Evolutionary conservation across 192 early-diverging fungal genomes (phyloP).

Genomic region (Linnemannia elongata): DNA sequence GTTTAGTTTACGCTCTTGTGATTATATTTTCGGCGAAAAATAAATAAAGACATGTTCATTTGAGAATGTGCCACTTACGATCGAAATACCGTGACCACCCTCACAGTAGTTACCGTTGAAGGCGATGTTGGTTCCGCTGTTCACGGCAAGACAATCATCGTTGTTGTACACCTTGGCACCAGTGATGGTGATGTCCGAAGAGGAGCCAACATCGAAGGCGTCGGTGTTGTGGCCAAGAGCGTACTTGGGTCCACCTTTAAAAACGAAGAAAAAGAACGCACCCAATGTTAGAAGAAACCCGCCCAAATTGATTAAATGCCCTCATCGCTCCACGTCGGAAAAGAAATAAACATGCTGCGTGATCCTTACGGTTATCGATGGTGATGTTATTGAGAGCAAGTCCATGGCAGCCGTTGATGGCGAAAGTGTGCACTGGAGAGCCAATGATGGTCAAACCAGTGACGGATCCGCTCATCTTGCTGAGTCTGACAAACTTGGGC

Average conservation of each 20-base stretch:
- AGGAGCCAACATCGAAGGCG: slow-evolving; percentile 51
- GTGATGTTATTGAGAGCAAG: slow-evolving; percentile 47
- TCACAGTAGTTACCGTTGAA: slow-evolving; percentile 57
- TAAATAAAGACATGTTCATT: not conserved
- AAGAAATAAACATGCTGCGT: slow-evolving; percentile 10
- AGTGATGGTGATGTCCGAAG: slow-evolving; percentile 48
- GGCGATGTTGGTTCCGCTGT: slow-evolving; percentile 60
- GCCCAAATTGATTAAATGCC: not conserved
- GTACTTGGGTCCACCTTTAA: slow-evolving; percentile 36
- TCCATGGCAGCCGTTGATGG: slow-evolving; percentile 47
- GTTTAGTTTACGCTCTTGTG: not conserved
- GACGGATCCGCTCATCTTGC: slow-evolving; percentile 41
- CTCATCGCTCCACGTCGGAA: not conserved
- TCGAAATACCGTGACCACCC: slow-evolving; percentile 52
- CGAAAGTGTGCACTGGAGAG: slow-evolving; percentile 60
- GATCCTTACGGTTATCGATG: slow-evolving; percentile 57
- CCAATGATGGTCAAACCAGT: slow-evolving; percentile 40
- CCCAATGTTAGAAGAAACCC: not conserved
- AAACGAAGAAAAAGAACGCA: not conserved
- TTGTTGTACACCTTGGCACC: slow-evolving; percentile 57
- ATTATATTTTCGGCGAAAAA: not conserved
- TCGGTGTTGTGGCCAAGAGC: slow-evolving; percentile 61
- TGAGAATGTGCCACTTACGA: slow-evolving; percentile 32
- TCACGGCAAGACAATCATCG: slow-evolving; percentile 68
- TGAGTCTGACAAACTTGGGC: slow-evolving; percentile 54